Evolutionary conservation across 257 asterid species (phyloP).

Genomic region (Verbena officinalis): DNA sequence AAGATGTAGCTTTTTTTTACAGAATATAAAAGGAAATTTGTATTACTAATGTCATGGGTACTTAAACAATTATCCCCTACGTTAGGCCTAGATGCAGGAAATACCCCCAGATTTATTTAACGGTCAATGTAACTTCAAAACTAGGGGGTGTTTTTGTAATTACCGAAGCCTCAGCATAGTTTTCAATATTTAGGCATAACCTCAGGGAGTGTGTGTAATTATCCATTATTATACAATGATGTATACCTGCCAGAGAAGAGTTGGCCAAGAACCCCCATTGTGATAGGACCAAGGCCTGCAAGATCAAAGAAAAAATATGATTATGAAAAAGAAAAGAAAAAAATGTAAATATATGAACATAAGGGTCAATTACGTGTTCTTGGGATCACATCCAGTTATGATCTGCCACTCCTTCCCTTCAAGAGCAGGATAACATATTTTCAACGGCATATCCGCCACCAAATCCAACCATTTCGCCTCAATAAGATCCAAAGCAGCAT

Average conservation of each 20-base stretch:
- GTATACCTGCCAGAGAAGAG: conserved; percentile 79
- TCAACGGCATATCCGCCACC: conserved; percentile 78
- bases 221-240: too few species aligned
- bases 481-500: conserved; percentile 67
- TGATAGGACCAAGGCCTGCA: conserved; percentile 88
- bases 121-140: too few species aligned
- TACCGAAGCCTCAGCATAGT: too few species aligned
- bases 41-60: too few species aligned
- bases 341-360: neutral
- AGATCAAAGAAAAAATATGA: conserved; percentile 3
- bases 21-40: too few species aligned
- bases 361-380: conserved; percentile 59
- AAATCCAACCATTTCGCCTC: conserved; percentile 77
- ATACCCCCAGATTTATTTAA: too few species aligned
- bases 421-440: conserved; percentile 81
- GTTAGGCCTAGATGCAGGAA: too few species aligned
- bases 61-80: too few species aligned
- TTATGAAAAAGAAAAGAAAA: conserved; percentile 10
- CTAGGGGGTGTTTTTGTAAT: too few species aligned
- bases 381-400: conserved; percentile 76
- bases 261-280: conserved; percentile 85
- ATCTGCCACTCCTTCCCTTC: conserved; percentile 82
- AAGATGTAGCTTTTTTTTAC: too few species aligned
- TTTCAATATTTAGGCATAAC: too few species aligned
- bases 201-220: too few species aligned